These are phyloP conservation scores for Calonectria hongkongensis DNA, from an alignment of 2,329 filamentous ascomycete species.

Conservation along the genomic window DNA sequence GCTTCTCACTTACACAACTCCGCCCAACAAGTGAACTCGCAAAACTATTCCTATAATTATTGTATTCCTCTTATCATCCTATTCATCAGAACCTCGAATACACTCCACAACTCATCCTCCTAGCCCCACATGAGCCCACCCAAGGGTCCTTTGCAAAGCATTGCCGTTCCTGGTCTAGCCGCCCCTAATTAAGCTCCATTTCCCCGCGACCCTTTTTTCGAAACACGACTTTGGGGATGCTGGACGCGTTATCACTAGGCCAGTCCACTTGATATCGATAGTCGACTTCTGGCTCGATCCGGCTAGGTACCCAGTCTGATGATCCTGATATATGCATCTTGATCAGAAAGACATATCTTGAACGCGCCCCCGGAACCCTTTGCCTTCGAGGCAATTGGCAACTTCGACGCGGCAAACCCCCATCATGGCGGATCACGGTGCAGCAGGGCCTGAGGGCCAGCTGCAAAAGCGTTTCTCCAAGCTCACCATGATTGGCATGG, in stretches of 20 bases:
- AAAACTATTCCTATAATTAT: conserved; percentile 4
- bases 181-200: conserved; percentile 7
- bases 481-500: conserved; percentile 57
- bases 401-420: background rate
- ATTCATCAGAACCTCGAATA: background rate
- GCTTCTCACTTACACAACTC: background rate
- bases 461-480: conserved; percentile 51
- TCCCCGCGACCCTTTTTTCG: conserved; percentile 36
- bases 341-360: conserved; percentile 10
- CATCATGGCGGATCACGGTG: conserved; percentile 37
- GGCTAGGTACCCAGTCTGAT: background rate
- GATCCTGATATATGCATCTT: conserved; percentile 9
- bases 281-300: background rate
- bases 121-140: conserved; percentile 10
- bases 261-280: conserved; percentile 10
- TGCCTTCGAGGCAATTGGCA: conserved; percentile 5
- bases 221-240: conserved; percentile 28
- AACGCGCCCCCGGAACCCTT: background rate
- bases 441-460: conserved; percentile 41
- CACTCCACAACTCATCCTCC: conserved; percentile 20
- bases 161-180: conserved; percentile 42
- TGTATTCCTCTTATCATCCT: conserved; percentile 15
- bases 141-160: conserved; percentile 41
- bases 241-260: conserved; percentile 20
- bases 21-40: background rate